phyloP scores from a whole-genome alignment of 768 basidiomycete species.

The Phylloporus arenicola region DNA sequence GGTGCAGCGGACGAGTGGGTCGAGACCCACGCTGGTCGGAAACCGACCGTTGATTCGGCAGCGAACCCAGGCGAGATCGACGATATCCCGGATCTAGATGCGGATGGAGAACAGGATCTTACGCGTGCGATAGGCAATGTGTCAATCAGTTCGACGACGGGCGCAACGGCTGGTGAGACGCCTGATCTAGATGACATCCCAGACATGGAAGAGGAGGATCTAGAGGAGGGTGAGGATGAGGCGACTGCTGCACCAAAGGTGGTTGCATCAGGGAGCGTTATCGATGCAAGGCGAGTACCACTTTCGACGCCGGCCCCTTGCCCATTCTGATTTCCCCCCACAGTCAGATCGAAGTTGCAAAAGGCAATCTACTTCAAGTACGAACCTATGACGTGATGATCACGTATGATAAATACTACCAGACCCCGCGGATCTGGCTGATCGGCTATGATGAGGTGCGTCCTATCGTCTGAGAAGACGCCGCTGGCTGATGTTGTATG shows the following conservation, averaged over 20 bases:
- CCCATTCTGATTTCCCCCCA: neutral
- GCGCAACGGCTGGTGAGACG: conserved; percentile 46
- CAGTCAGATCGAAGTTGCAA: conserved; percentile 62
- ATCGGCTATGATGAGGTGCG: conserved; percentile 93
- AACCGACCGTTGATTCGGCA: conserved; percentile 44
- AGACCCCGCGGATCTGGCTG: conserved; percentile 96
- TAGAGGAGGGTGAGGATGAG: conserved; percentile 85
- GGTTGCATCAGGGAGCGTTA: conserved; percentile 29
- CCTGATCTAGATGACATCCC: conserved; percentile 97
- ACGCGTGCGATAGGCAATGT: conserved; percentile 41
- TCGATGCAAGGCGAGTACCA: conserved; percentile 46
- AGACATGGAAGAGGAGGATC: conserved; percentile 95
- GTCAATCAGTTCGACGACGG: conserved; percentile 36
- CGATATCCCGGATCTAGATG: conserved; percentile 86
- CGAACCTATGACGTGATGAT: conserved; percentile 99
- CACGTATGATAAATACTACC: conserved; percentile 99
- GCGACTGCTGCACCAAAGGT: conserved; percentile 65
- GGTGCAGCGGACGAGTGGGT: conserved; percentile 89
- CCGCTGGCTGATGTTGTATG: neutral
- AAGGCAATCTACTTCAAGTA: conserved; percentile 86
- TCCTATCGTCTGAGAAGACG: conserved; percentile 1
- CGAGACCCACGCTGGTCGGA: conserved; percentile 88
- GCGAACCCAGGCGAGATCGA: conserved; percentile 63
- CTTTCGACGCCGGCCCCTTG: neutral
- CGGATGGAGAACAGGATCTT: conserved; percentile 53